These are phyloP conservation scores for Diaporthe sp. DNA, from an alignment of 2,329 filamentous ascomycete species.

Conservation along the genomic window DNA sequence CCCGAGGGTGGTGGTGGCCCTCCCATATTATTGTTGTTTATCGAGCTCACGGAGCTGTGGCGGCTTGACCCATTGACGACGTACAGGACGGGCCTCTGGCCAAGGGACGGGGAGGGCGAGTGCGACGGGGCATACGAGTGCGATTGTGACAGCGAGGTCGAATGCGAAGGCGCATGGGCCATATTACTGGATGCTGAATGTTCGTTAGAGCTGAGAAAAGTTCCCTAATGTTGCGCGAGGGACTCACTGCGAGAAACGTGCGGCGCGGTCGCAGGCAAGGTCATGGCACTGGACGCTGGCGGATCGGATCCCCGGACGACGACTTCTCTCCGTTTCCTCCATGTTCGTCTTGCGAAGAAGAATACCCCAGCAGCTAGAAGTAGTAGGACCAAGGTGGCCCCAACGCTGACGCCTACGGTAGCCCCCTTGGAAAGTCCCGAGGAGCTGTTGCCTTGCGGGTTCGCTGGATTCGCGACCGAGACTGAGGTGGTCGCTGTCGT, in stretches of 20 bases:
- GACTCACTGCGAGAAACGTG: constrained; percentile 14
- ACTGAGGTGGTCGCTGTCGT: neutral
- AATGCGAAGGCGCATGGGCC: neutral
- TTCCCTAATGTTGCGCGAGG: neutral
- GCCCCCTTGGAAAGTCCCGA: constrained; percentile 38
- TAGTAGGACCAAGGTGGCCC: constrained; percentile 33
- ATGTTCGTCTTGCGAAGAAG: constrained; percentile 8
- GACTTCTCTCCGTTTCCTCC: constrained; percentile 9
- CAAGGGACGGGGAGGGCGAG: neutral
- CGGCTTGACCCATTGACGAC: constrained; percentile 25
- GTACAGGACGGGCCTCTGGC: constrained; percentile 3
- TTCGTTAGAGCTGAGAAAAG: neutral
- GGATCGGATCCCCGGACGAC: constrained; percentile 30
- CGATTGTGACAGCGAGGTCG: neutral
- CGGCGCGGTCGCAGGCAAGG: neutral
- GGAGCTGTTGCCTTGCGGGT: neutral
- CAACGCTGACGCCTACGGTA: constrained; percentile 41
- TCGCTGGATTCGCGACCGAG: neutral
- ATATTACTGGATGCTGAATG: neutral
- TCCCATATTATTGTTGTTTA: neutral
- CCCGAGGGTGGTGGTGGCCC: neutral
- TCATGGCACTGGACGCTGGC: neutral
- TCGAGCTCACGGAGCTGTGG: constrained; percentile 23
- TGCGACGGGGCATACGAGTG: neutral
- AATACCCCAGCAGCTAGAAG: constrained; percentile 32